Evolutionary conservation across 805 yeast species (phyloP), one percentile per base, ranked within the genome.

Genomic region (Candida jianshihensis): DNA sequence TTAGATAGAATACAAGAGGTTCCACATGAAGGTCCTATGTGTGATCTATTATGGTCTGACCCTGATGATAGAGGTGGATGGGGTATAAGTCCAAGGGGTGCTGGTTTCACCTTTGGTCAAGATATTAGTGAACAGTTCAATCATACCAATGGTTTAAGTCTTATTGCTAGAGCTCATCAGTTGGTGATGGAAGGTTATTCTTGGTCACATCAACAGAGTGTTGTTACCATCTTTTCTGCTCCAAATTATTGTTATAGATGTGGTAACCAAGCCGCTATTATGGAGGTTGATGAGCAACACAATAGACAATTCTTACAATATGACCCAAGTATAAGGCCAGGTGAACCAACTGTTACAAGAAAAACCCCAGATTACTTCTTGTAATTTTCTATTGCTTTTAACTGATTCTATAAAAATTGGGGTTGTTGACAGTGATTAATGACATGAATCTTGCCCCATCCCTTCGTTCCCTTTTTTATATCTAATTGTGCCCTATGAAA

Each of bases 41-140:
- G 96, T 65, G 97, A 89, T 60, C 70, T 89, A 52, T 68, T 89
- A 48, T 89, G 97, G 97, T 85, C 95, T 4, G 97, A 89, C 61
- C 97, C 97, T 20, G 97, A 89, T 60, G 96, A 89, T 61, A 73
- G 96, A 57, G 96, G 95, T 50, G 96, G 96, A 52, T 89, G 97
- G 97, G 96, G 96, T 44, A 85, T 89, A 48, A 81, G 92, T 56
- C 96, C 96, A 61, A 78, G 97, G 75, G 96, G 96, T 70, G 97
- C 97, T 43, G 97, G 97, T 61, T 89, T 84, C 80, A 86, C 96
- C 54, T 89, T 89, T 75, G 97, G 97, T 51, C 94, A 82, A 65
- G 96, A 89, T 68, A 86, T 88, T 52, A 76, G 89, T 48, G 95
- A 85, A 58, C 95, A 87, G 56, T 89, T 89, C 64, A 89, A 89